Evolutionary conservation across 768 basidiomycete genomes (phyloP).

Genomic region (Tylopilus intermedius): DNA sequence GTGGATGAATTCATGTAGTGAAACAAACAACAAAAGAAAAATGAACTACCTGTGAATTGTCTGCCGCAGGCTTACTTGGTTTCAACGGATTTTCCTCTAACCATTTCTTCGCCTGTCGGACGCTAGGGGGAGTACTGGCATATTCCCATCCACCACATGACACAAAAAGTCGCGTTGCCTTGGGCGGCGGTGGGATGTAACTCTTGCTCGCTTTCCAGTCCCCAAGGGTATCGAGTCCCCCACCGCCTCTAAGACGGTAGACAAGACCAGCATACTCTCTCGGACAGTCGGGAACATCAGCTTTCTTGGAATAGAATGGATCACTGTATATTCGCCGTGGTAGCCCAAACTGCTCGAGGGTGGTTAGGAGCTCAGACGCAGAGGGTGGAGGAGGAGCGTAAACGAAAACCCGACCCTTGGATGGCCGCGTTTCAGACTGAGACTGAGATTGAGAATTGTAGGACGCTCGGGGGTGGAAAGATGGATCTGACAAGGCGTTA

Average conservation of each 20-base stretch:
- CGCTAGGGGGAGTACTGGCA: conserved; percentile 61
- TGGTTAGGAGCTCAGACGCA: conserved; percentile 39
- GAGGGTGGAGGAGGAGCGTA: conserved; percentile 53
- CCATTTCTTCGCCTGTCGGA: conserved; percentile 52
- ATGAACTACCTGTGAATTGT: conserved; percentile 48
- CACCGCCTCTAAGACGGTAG: conserved; percentile 66
- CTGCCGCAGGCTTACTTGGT: conserved; percentile 17
- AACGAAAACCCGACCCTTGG: conserved; percentile 28
- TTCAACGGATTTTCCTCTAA: conserved; percentile 32
- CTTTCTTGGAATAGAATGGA: conserved; percentile 73
- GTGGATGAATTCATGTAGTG: neutral
- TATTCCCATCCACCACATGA: conserved; percentile 75
- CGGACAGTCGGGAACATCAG: conserved; percentile 63
- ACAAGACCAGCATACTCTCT: conserved; percentile 76
- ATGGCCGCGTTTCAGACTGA: conserved; percentile 1
- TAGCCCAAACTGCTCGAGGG: conserved; percentile 44
- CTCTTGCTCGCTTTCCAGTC: conserved; percentile 45
- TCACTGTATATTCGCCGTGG: conserved; percentile 62
- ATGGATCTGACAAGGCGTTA: neutral
- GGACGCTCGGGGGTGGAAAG: conserved; percentile 15
- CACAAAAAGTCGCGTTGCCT: conserved; percentile 10
- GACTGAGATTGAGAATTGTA: conserved; percentile 8
- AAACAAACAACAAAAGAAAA: neutral
- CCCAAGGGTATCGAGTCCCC: conserved; percentile 51
- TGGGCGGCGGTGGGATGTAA: conserved; percentile 1